Evolutionary conservation across 352 stramenopile genomes (phyloP), one percentile per base, ranked within the genome.

Genomic region (Pythium aristosporum): DNA sequence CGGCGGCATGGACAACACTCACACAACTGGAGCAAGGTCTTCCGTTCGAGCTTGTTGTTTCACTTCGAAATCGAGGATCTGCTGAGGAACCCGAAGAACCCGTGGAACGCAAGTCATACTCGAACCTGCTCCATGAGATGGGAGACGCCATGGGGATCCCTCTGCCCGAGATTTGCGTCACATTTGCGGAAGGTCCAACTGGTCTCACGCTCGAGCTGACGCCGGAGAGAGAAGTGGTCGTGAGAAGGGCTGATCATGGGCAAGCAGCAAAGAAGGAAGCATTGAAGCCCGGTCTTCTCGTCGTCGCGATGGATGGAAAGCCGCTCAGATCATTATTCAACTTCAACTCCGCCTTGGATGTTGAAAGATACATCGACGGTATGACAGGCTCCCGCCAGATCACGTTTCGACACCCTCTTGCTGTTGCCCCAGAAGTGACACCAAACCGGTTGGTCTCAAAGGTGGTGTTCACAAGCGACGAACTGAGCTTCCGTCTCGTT

Each of bases 401-500:
- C 51, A 96, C 85, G 0, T 96, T 96, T 62, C 86, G 85, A 5
- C 82, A 95, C 57, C 88, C 86, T 0, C 63, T 79, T 11, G 77
- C 86, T 30, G 81, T 78, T 42, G 62, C 77, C 10, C 67, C 73
- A 11, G 75, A 85, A 43, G 70, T 92, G 8, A 92, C 82, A 18
- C 83, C 86, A 5, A 65, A 72, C 32, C 77, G 67, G 1, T 23
- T 76, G 9, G 83, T 94, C 0, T 75, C 80, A 3, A 76, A 79
- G 37, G 57, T 77, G 12, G 50, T 58, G 15, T 73, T 92, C 48
- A 71, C 61, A 18, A 85, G 77, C 3, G 76, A 92, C 39, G 71
- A 87, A 32, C 54, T 94, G 0, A 81, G 66, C 23, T 91, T 96
- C 18, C 82, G 74, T 21, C 67, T 96, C 1, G 77, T 96, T n/a